Conservation (phyloP, 2,329 filamentous ascomycete species). For the Colletotrichum simmondsii region DNA sequence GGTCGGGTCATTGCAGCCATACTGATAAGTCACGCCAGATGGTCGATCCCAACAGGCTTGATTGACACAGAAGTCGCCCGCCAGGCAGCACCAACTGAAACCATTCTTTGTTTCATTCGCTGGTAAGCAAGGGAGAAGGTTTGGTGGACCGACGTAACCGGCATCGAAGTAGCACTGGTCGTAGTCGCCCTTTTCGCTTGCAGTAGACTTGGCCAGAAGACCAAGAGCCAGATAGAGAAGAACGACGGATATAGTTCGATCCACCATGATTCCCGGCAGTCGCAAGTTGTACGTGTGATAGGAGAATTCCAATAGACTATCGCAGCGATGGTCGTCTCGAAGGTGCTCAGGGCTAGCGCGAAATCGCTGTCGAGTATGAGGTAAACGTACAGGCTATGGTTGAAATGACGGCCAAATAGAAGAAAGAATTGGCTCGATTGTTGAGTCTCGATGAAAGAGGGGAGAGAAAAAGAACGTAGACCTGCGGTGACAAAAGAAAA, state of each 20-base stretch:
- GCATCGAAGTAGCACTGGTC: conserved; percentile 29
- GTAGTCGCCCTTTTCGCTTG: conserved; percentile 6
- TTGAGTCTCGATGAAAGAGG: background rate
- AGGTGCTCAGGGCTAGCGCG: background rate
- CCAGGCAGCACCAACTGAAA: conserved; percentile 27
- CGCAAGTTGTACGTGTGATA: background rate
- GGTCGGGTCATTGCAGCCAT: conserved; percentile 31
- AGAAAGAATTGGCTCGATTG: background rate
- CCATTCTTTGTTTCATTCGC: background rate
- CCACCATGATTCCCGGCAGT: background rate
- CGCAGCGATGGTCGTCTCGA: too few relatives aligned
- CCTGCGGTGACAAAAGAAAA: background rate
- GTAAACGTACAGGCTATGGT: background rate
- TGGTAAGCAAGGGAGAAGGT: conserved; percentile 14
- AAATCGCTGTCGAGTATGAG: background rate
- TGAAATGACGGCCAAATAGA: background rate
- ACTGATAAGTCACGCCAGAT: conserved; percentile 19
- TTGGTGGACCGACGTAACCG: background rate
- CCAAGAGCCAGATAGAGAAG: background rate
- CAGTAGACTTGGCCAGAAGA: background rate
- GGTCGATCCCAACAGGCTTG: conserved; percentile 15
- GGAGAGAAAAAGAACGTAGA: background rate
- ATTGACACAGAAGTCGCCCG: conserved; percentile 11
- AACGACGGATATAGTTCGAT: background rate
- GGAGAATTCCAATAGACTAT: background rate